Conservation (phyloP, 768 basidiomycete species). For the Trametes cingulata region DNA sequence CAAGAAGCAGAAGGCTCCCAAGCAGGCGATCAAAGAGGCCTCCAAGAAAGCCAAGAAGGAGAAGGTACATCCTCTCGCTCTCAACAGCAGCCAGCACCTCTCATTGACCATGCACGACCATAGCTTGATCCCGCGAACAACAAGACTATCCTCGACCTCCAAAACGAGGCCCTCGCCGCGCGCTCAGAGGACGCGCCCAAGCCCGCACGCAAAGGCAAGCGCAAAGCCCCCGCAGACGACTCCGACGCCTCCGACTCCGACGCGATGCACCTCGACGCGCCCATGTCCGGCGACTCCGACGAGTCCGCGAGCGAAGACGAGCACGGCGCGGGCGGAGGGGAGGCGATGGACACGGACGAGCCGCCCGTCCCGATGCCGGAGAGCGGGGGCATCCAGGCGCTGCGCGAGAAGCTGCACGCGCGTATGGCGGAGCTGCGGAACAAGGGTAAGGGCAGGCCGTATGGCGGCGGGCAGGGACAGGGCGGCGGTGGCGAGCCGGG, state of each 20-base stretch:
- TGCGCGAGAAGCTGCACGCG: conserved; percentile 75
- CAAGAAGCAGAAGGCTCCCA: conserved; percentile 75
- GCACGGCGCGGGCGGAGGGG: conserved; percentile 33
- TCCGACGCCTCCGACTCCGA: conserved; percentile 32
- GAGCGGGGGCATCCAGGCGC: conserved; percentile 57
- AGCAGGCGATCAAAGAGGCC: conserved; percentile 86
- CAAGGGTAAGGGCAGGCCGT: conserved; percentile 27
- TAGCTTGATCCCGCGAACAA: conserved; percentile 94
- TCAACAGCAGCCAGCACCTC: neutral
- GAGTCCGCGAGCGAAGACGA: conserved; percentile 34
- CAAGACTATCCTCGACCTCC: conserved; percentile 74
- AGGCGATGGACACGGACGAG: conserved; percentile 30
- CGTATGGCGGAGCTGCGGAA: conserved; percentile 71
- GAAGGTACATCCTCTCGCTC: conserved; percentile 52
- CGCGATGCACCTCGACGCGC: conserved; percentile 42
- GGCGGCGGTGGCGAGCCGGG: conserved; percentile 42
- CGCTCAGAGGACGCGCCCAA: conserved; percentile 20
- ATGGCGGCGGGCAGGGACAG: conserved; percentile 18
- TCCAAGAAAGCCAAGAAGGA: conserved; percentile 86
- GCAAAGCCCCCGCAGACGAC: conserved; percentile 41
- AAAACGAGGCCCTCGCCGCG: conserved; percentile 50
- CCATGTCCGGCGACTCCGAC: conserved; percentile 32
- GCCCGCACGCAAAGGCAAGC: conserved; percentile 44
- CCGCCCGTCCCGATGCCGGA: conserved; percentile 60
- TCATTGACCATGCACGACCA: neutral